A percentile compares a stretch with the other conserved stretches of the same genome.
Evolutionary conservation across 106 monocot genomes (phyloP).

Genomic region (Allium fistulosum): DNA sequence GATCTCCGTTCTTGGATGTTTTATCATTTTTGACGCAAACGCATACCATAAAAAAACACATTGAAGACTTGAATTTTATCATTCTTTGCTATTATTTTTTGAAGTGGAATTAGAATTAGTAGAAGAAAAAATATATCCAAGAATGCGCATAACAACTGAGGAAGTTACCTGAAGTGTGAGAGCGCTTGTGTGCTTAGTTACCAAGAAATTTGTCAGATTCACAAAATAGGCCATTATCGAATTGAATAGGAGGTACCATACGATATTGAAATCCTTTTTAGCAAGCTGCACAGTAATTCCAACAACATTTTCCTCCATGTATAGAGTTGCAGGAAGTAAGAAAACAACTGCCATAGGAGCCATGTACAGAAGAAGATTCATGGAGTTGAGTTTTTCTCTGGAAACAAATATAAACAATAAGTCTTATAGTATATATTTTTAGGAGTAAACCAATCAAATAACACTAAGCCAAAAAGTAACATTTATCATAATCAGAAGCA

Average conservation of each 20-base stretch:
- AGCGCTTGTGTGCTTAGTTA: constrained; percentile 91
- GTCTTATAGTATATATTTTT: too few species aligned
- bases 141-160: not conserved
- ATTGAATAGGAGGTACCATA: constrained; percentile 72
- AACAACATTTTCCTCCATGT: constrained; percentile 74
- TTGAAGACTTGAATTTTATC: too few species aligned
- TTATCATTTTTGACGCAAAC: too few species aligned
- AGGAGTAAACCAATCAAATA: too few species aligned
- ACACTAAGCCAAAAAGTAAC: too few species aligned
- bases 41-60: too few species aligned
- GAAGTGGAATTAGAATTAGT: too few species aligned
- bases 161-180: constrained; percentile 73
- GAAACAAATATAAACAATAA: constrained; percentile 8
- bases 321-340: constrained; percentile 67
- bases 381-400: constrained; percentile 91
- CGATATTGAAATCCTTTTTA: constrained; percentile 53
- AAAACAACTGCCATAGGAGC: constrained; percentile 81
- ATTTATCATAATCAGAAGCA: too few species aligned
- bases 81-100: too few species aligned
- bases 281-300: constrained; percentile 67
- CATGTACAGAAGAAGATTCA: constrained; percentile 95
- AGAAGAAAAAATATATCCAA: not conserved
- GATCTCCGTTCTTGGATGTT: too few species aligned
- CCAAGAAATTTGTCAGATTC: constrained; percentile 93
- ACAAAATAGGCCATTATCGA: constrained; percentile 83